Evolutionary conservation across 2,329 filamentous ascomycete genomes (phyloP).

Genomic region (Phaeosphaeriaceae sp.): DNA sequence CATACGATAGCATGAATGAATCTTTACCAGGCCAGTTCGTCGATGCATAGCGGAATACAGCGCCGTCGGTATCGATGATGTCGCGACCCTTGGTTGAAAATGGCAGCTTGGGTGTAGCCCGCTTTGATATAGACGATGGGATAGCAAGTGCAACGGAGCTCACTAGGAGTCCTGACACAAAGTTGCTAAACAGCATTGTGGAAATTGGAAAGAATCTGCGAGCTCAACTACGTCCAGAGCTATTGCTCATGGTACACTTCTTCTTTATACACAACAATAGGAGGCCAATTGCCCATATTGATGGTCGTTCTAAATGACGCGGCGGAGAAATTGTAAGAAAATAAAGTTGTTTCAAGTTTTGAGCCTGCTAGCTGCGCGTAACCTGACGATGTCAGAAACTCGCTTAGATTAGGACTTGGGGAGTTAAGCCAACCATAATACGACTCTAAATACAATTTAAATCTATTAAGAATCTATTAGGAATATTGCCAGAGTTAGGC

Average conservation of each 20-base stretch:
- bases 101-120: conserved; percentile 32
- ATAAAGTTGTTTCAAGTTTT: too few species aligned
- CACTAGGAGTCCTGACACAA: conserved; percentile 17
- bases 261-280: background rate
- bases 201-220: background rate
- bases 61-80: conserved; percentile 44
- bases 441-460: too few species aligned
- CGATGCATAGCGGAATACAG: conserved; percentile 56
- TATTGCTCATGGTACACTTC: background rate
- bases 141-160: conserved; percentile 17
- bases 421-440: too few species aligned
- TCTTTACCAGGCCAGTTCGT: conserved; percentile 63
- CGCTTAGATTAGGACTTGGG: too few species aligned
- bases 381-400: too few species aligned
- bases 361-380: too few species aligned
- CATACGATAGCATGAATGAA: background rate
- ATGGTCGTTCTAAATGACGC: too few species aligned
- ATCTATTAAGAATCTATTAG: too few species aligned
- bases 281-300: background rate
- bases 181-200: conserved; percentile 23
- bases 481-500: too few species aligned
- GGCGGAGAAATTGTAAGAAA: too few species aligned
- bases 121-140: conserved; percentile 16
- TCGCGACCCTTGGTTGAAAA: conserved; percentile 39
- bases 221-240: background rate